These are phyloP conservation scores for Heimioporus sp. DNA, from an alignment of 768 basidiomycete species.

Conservation along the genomic window DNA sequence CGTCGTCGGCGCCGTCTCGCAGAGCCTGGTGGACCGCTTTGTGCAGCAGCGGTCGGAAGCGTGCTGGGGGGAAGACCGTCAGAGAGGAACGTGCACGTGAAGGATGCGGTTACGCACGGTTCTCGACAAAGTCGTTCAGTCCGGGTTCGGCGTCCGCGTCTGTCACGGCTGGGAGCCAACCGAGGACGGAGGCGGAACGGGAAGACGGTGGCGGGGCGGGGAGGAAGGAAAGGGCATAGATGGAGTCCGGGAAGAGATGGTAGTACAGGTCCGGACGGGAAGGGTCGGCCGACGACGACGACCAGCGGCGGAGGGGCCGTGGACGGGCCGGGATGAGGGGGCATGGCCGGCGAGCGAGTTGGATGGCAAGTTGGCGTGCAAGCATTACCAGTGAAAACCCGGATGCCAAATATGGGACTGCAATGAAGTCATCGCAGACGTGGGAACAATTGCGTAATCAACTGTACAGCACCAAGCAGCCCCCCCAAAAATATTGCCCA, in stretches of 20 bases:
- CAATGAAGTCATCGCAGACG: conserved; percentile 9
- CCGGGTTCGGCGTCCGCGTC: conserved; percentile 37
- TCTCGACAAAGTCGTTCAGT: conserved; percentile 70
- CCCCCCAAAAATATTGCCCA: conserved; percentile 27
- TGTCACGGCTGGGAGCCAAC: conserved; percentile 62
- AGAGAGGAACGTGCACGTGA: not conserved
- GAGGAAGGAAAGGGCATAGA: conserved; percentile 68
- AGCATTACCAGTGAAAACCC: no score
- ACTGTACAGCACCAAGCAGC: conserved; percentile 36
- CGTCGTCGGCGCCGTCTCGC: conserved; percentile 56
- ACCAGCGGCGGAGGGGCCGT: conserved; percentile 5
- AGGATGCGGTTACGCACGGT: conserved; percentile 45
- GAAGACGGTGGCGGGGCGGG: conserved; percentile 40
- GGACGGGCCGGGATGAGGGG: not conserved
- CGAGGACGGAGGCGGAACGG: conserved; percentile 55
- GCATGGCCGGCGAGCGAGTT: not conserved
- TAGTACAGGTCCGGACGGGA: conserved; percentile 67
- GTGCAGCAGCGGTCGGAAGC: conserved; percentile 61
- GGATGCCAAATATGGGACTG: no score
- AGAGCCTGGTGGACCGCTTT: conserved; percentile 55
- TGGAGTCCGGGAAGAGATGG: conserved; percentile 53
- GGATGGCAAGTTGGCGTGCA: no score
- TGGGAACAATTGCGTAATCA: conserved; percentile 27
- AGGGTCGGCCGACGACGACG: conserved; percentile 45
- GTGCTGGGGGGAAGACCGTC: conserved; percentile 38